Conservation (phyloP, 129 eudicot genomes). For the Erigeron canadensis region DNA sequence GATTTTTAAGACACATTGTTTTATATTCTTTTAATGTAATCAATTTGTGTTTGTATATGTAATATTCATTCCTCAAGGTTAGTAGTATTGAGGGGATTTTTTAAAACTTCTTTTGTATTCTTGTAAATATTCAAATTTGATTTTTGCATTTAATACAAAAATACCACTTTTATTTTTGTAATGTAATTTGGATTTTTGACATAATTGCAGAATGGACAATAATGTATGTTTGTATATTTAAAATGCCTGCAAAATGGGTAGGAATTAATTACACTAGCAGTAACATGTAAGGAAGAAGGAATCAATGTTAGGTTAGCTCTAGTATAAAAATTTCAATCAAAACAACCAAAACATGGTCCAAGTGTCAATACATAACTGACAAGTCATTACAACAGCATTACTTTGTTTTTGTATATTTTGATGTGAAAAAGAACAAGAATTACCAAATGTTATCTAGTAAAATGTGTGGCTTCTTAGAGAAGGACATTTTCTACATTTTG, state of each 20-base stretch:
- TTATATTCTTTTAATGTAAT: background rate
- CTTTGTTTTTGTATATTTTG: conserved; percentile 11
- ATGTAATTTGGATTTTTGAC: conserved; percentile 16
- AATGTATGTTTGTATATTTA: background rate
- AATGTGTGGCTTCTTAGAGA: conserved; percentile 10
- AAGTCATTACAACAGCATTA: conserved; percentile 21
- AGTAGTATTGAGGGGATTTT: too few species aligned
- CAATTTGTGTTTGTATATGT: background rate
- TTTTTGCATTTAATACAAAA: conserved; percentile 25
- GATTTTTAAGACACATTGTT: background rate
- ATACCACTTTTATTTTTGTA: conserved; percentile 14
- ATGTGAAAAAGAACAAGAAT: background rate
- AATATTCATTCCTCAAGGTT: too few species aligned
- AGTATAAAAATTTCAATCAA: too few species aligned
- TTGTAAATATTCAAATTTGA: conserved; percentile 20
- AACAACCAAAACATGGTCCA: conserved; percentile 12
- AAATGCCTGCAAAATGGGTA: conserved; percentile 6
- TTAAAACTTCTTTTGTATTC: background rate
- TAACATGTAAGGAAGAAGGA: conserved; percentile 10
- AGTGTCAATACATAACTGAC: conserved; percentile 4
- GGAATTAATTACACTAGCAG: conserved; percentile 3
- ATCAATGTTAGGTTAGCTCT: conserved; percentile 6
- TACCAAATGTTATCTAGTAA: conserved; percentile 12
- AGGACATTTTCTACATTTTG: conserved; percentile 4
- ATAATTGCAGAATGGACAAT: conserved; percentile 3